Evolutionary conservation across 2,329 filamentous ascomycete species (phyloP).

Genomic region (Curvularia verruculosa): DNA sequence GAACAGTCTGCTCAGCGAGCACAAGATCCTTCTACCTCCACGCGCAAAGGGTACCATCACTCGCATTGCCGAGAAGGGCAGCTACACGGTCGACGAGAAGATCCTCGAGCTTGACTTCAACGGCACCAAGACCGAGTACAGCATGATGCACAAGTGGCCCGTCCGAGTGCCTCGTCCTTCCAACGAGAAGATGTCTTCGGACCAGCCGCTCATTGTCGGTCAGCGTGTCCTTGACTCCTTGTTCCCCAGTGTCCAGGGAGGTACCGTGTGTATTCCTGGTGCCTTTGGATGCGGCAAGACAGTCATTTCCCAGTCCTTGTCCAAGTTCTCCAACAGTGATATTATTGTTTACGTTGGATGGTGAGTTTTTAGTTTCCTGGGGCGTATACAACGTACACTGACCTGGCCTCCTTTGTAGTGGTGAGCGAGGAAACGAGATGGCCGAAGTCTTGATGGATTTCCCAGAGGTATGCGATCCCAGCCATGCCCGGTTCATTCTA

Average conservation of each 20-base stretch:
- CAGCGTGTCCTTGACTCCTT: constrained; percentile 95
- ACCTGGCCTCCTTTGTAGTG: constrained; percentile 60
- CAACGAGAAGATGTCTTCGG: constrained; percentile 87
- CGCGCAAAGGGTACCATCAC: constrained; percentile 91
- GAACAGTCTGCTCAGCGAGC: constrained; percentile 91
- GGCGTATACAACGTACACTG: constrained; percentile 61
- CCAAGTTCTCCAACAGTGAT: constrained; percentile 99
- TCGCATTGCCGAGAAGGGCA: constrained; percentile 84
- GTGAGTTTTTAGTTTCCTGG: neutral
- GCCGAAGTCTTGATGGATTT: constrained; percentile 99
- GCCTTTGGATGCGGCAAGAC: constrained; percentile 99
- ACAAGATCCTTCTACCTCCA: constrained; percentile 91
- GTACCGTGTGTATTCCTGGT: constrained; percentile 96
- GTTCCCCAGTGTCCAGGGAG: constrained; percentile 95
- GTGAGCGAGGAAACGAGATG: constrained; percentile 99
- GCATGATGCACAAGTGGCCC: constrained; percentile 99
- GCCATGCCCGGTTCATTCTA: neutral
- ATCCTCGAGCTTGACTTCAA: constrained; percentile 97
- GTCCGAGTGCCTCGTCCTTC: constrained; percentile 93
- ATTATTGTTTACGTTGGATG: constrained; percentile 96
- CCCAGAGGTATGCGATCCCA: constrained; percentile 67
- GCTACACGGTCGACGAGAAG: constrained; percentile 92
- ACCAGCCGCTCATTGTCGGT: constrained; percentile 92
- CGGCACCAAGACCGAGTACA: constrained; percentile 89
- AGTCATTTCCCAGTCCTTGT: constrained; percentile 97